Evolutionary conservation across 2,329 filamentous ascomycete genomes (phyloP).

Genomic region (Trichothecium roseum): DNA sequence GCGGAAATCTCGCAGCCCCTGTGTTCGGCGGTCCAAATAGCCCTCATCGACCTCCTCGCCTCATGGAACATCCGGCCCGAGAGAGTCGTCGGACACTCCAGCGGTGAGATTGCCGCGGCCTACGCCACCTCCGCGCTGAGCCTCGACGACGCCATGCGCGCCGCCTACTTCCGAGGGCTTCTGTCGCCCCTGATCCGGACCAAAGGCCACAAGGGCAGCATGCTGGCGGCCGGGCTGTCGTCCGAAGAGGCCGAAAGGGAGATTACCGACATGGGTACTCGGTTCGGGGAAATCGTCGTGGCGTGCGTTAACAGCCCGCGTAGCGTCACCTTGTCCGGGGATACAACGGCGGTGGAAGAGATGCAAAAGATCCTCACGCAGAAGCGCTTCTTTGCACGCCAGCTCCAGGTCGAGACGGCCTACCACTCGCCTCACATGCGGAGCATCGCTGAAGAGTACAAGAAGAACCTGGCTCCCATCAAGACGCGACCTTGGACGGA

Average conservation of each 20-base stretch:
- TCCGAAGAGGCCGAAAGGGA: conserved; percentile 5
- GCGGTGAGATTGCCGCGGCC: conserved; percentile 32
- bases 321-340: conserved; percentile 13
- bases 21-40: conserved; percentile 30
- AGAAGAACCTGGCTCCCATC: not conserved
- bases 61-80: conserved; percentile 23
- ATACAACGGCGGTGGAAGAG: conserved; percentile 7
- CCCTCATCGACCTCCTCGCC: conserved; percentile 26
- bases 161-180: conserved; percentile 34
- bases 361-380: conserved; percentile 4
- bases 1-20: conserved; percentile 26
- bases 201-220: conserved; percentile 29
- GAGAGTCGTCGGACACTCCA: conserved; percentile 28
- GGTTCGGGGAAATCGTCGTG: conserved; percentile 10
- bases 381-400: conserved; percentile 8
- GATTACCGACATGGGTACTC: too few relatives aligned
- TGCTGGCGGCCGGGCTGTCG: conserved; percentile 35
- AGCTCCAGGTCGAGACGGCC: conserved; percentile 8
- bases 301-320: conserved; percentile 14
- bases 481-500: conserved; percentile 24
- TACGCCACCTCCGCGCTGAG: conserved; percentile 27
- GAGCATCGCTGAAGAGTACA: conserved; percentile 4
- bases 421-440: conserved; percentile 13
- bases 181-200: conserved; percentile 21
- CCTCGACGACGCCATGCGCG: conserved; percentile 27